Evolutionary conservation across 228 moss, liverwort and hornwort species (phyloP).

Genomic region (Sphagnum fallax): DNA sequence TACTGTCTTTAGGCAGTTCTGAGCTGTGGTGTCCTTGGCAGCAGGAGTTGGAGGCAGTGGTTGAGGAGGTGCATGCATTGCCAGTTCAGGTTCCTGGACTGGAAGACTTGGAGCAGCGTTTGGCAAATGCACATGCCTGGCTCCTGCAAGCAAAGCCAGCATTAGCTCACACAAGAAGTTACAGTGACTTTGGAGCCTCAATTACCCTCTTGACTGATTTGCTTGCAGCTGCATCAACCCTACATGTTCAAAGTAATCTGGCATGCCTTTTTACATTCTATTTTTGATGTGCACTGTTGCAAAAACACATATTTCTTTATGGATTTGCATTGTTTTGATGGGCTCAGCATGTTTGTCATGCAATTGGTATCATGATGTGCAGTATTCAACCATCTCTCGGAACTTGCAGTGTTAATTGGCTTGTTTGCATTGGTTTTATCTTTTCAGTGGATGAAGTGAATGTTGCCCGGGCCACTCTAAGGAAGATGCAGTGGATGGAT

Average conservation of each 20-base stretch:
- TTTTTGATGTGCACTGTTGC: not conserved
- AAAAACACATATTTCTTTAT: not conserved
- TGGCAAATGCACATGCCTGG: slow-evolving; percentile 62
- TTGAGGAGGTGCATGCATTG: slow-evolving; percentile 57
- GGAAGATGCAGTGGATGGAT: slow-evolving; percentile 76
- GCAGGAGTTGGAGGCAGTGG: slow-evolving; percentile 71
- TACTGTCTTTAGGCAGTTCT: too few species aligned
- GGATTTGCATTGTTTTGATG: too few species aligned
- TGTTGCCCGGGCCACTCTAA: slow-evolving; percentile 41
- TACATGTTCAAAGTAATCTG: slow-evolving; percentile 53
- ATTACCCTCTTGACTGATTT: slow-evolving; percentile 48
- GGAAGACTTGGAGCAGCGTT: slow-evolving; percentile 53
- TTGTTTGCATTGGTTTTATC: not conserved
- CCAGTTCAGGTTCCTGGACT: slow-evolving; percentile 67
- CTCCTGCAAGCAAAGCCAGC: slow-evolving; percentile 43
- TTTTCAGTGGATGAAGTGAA: slow-evolving; percentile 41
- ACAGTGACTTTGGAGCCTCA: slow-evolving; percentile 37
- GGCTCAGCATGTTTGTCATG: too few species aligned
- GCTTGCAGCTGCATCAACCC: slow-evolving; percentile 36
- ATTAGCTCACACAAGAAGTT: slow-evolving; percentile 33
- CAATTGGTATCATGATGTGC: too few species aligned
- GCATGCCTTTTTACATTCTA: not conserved
- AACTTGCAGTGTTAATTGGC: not conserved
- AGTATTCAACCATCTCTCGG: too few species aligned
- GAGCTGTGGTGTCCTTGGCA: too few species aligned